Evolutionary conservation across 805 yeast species (phyloP).

Genomic region (Nakazawaea ishiwadae): DNA sequence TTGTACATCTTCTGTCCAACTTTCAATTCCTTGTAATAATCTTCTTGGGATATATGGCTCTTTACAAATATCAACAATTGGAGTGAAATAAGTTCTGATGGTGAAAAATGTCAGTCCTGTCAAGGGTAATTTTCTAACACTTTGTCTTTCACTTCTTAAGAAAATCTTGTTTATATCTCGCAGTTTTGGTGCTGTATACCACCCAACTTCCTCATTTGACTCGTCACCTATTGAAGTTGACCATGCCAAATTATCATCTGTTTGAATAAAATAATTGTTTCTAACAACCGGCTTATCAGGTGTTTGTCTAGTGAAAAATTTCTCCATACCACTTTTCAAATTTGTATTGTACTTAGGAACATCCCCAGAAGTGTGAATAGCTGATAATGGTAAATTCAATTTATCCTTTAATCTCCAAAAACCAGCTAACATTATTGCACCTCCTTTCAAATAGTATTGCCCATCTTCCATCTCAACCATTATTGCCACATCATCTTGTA

Average conservation of each 20-base stretch:
- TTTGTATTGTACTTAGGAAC: constrained; percentile 62
- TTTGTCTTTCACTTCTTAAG: constrained; percentile 63
- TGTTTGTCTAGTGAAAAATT: constrained; percentile 52
- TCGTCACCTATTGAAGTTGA: constrained; percentile 61
- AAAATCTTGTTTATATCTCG: constrained; percentile 39
- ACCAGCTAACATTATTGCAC: constrained; percentile 61
- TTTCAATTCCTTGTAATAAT: constrained; percentile 49
- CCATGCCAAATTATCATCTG: constrained; percentile 62
- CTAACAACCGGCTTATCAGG: constrained; percentile 63
- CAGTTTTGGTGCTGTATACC: constrained; percentile 59
- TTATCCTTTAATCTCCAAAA: constrained; percentile 68
- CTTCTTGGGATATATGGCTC: constrained; percentile 63
- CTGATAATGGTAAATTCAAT: constrained; percentile 45
- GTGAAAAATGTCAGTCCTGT: constrained; percentile 58
- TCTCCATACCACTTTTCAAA: constrained; percentile 59
- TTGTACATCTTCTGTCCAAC: constrained; percentile 58
- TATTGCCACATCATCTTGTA: constrained; percentile 66
- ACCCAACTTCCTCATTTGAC: constrained; percentile 45
- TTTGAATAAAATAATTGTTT: constrained; percentile 62
- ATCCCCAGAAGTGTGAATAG: constrained; percentile 62
- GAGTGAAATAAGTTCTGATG: constrained; percentile 58
- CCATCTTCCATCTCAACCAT: constrained; percentile 60
- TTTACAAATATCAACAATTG: constrained; percentile 45
- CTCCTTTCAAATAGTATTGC: constrained; percentile 51
- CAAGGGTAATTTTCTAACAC: constrained; percentile 54